Evolutionary conservation across 164 flowering plant species (phyloP), one percentile per base, ranked within the genome.

Genomic region (Annona squamosa): DNA sequence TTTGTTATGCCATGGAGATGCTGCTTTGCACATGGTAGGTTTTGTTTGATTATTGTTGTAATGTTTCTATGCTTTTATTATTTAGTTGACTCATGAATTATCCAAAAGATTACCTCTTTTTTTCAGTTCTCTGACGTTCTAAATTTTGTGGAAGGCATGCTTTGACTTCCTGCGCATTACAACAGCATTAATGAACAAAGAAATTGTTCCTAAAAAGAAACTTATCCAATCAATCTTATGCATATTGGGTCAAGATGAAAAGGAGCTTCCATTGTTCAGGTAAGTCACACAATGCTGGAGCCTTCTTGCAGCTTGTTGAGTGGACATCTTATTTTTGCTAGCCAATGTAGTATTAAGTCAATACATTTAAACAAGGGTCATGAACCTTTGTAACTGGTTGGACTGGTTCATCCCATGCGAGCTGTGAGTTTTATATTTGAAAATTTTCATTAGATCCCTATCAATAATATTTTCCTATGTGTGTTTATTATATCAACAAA

Each of bases 11-110:
- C 89, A 85, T 78, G 97, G 91, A 43, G 91, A 90, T 85, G 90
- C 89, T 78, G 86, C 86, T 80, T 77, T 96, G 85, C 99, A 93
- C 19, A 90, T 91, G 90, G 99, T 95, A 78, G 52, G 91, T 86
- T 59, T 61, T 68, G 71, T 52, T 26, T 43, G 72, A 5, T 19
- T 9, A 63, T 3, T 9, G n/a, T 46, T 68, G 70, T 16, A 46
- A 10, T 9, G 48, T 71, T 10, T 69, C 64, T 76, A 43, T 70
- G 62, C 37, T 26, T 52, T 72, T 44, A 63, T 71, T 73, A 61
- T 47, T 77, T 26, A 16, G 46, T 69, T 67, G 10, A 19, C 67
- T 71, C 72, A 18, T 48, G 41, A 48, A 46, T 18, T 44, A 67
- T 68, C 45, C 42, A 66, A 66, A 19, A 13, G 46, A 12, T 26